A percentile compares a stretch with the other conserved stretches of the same genome.
These are phyloP conservation scores for Vigna reflexopilosa DNA, from an alignment of 306 rosid genomes.

Conservation along the genomic window DNA sequence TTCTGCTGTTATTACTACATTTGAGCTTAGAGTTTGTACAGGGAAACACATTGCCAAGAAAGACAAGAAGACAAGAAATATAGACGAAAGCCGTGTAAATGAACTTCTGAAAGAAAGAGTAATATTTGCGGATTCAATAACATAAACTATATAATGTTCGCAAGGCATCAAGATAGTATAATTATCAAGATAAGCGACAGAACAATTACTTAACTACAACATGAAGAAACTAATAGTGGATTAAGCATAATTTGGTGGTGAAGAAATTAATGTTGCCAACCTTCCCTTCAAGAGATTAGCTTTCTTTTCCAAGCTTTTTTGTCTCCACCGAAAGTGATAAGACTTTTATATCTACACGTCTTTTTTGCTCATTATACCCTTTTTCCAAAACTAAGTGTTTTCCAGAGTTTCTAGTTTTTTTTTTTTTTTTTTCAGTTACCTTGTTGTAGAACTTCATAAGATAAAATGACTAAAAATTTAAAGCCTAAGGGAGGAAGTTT, in stretches of 20 bases:
- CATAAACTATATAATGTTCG: not conserved
- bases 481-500: not conserved
- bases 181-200: constrained; percentile 9
- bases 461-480: constrained; percentile 14
- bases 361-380: not conserved
- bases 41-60: not conserved
- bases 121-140: constrained; percentile 3
- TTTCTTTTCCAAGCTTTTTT: constrained; percentile 3
- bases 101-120: not conserved
- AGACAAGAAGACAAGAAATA: no score
- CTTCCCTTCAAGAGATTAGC: constrained; percentile 25
- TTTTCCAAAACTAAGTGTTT: constrained; percentile 23
- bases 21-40: not conserved
- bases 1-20: not conserved
- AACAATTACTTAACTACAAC: not conserved
- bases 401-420: constrained; percentile 3
- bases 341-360: constrained; percentile 35
- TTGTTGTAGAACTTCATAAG: not conserved
- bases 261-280: constrained; percentile 45
- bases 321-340: constrained; percentile 43
- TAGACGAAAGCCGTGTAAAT: not conserved
- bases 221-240: constrained; percentile 32
- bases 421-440: not conserved
- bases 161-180: not conserved
- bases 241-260: constrained; percentile 1